Evolutionary conservation across 2,329 filamentous ascomycete species (phyloP), one percentile per base, ranked within the genome.

Genomic region (Botrytis byssoidea): DNA sequence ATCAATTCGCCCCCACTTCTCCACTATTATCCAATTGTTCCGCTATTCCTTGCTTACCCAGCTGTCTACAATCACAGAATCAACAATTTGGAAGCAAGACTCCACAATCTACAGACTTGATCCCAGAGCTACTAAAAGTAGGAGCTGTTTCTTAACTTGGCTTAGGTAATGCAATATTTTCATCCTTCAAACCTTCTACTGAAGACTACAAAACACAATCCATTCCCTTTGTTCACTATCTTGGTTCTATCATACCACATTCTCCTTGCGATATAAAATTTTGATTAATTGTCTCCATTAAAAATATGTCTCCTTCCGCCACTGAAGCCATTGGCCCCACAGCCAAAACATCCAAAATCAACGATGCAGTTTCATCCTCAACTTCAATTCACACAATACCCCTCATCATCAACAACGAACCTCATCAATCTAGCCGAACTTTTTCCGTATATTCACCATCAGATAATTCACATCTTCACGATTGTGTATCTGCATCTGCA

Each of bases 371-470:
- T 37, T 35, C 64, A 51, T 44, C 55, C 29, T 42, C 55, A 64
- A 40, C 35, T 16, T 66, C 68, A 63, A 68, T 68, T 40, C 69
- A 74, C 72, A 77, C 76, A 20, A 81, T 85, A 16, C 85, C 85
- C 4, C 82, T 86, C 66, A 75, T 85, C 73, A 85, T 86, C 73
- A 81, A 83, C 74, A 85, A 85, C 63, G 77, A 81, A 77, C 85
- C 89, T 73, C 79, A 85, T 71, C 81, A 78, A 9, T 85, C 87
- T 3, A 78, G 81, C 2, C 84, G 83, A 48, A 86, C 85, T 44
- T 90, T 90, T 78, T 81, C 86, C 68, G 87, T 93, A 51, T 82
- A 85, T 76, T 88, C 85, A 68, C 91, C 92, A 3, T 79, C 67
- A 78, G 88, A 81, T 78, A 88, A 80, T 37, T 79, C 87, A 22